Evolutionary conservation across 768 basidiomycete genomes (phyloP), one percentile per base, ranked within the genome.

Genomic region (Dioszegia aurantiaca): DNA sequence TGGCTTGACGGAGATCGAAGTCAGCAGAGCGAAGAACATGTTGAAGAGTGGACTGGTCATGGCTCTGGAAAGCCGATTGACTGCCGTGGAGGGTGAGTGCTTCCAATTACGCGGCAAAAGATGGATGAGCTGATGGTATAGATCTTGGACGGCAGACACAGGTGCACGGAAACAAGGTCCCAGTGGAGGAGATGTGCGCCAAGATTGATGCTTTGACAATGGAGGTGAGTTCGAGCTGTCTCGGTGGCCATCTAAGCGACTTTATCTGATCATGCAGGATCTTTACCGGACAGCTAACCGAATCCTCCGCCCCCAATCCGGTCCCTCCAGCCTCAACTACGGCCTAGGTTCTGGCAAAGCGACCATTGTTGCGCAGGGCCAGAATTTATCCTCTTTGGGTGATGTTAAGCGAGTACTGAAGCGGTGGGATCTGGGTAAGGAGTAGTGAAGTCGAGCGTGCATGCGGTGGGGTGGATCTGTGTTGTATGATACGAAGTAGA

Each of bases 21-120:
- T 98, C 31, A 80, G 80, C 57, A 82, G 94, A 58, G 93, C 94
- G 37, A 92, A 92, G 80, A 97, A 97, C 71, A 93, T 97, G 81
- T 84, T 98, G 61, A 90, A 90, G 76, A 88, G 87, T 23, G 87
- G 85, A 47, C 78, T 98, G 62, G 88, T 91, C 80, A 98, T 98
- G 94, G 89, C 90, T 1, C 78, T 97, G 43, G 92, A 95, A 78
- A 90, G 88, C 69, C 80, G 88, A 30, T 55, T 69, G 58, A 68
- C 70, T 12, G 72, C 70, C 44, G 75, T 73, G 4, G 82, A 87
- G 14, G 77, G 68, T 70, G 67, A 62, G 75, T 77, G 24, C 55
- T 30, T 55, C 55, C 14, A 9, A 14, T n/a, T 33, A 11, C 17
- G 4, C 31, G 9, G 37, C 3, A n/a, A 23, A 14, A 23, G n/a